These are phyloP conservation scores for Arctium lappa DNA, from an alignment of 129 eudicot genomes.

Conservation along the genomic window DNA sequence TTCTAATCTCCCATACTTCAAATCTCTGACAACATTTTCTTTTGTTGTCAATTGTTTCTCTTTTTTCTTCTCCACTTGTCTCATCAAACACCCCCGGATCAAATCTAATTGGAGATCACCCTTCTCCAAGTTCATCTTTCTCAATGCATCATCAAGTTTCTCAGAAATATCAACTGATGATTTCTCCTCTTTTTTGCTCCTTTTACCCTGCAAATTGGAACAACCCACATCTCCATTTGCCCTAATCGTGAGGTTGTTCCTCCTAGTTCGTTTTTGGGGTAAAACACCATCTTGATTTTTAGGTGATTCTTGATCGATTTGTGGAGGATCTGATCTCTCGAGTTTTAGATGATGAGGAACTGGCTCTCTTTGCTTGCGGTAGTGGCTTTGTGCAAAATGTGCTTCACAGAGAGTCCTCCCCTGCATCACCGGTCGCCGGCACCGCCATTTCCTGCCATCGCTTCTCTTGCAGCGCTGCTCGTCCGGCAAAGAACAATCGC, in stretches of 20 bases:
- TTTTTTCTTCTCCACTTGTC: conserved; percentile 59
- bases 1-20: conserved; percentile 56
- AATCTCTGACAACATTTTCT: conserved; percentile 29
- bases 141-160: conserved; percentile 50
- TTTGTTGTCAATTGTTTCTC: conserved; percentile 23
- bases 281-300: neutral
- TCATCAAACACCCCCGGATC: conserved; percentile 47
- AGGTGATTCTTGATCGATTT: neutral
- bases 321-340: conserved; percentile 22
- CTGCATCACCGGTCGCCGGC: conserved; percentile 50
- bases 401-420: conserved; percentile 58
- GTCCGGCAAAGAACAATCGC: conserved; percentile 36
- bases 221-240: neutral
- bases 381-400: conserved; percentile 51
- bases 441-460: conserved; percentile 71
- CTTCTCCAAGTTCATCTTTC: conserved; percentile 50
- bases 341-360: conserved; percentile 63
- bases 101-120: conserved; percentile 63
- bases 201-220: conserved; percentile 2
- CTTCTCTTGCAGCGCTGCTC: conserved; percentile 59
- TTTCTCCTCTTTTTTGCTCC: neutral
- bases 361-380: conserved; percentile 42
- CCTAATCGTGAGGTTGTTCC: neutral
- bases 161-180: conserved; percentile 34
- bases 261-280: neutral